phyloP scores from a whole-genome alignment of 495 filamentous ascomycete genomes.

The Hypoxylon lienhwacheense region DNA sequence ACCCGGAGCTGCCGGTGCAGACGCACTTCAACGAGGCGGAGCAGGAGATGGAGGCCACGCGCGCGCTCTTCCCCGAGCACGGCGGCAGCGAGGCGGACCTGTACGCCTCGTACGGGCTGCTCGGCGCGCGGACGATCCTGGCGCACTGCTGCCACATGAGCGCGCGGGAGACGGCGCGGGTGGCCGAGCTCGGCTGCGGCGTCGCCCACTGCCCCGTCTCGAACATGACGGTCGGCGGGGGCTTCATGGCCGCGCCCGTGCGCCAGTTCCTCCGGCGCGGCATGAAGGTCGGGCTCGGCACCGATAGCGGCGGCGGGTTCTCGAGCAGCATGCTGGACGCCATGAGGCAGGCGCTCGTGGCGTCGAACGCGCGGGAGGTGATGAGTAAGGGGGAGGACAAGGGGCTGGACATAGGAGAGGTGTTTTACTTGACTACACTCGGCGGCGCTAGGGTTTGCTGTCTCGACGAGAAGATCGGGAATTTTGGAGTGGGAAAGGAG shows the following conservation, averaged over 20 bases:
- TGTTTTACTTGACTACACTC: conserved; percentile 64
- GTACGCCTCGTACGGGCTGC: conserved; percentile 56
- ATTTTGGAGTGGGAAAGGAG: conserved; percentile 62
- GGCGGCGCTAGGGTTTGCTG: conserved; percentile 65
- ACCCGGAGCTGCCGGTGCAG: conserved; percentile 61
- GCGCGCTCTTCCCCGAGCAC: conserved; percentile 55
- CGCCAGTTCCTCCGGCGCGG: conserved; percentile 58
- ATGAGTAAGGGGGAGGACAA: conserved; percentile 51
- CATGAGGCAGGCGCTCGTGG: conserved; percentile 63
- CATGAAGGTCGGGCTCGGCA: conserved; percentile 67
- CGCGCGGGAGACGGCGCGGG: conserved; percentile 54
- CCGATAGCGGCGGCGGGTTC: conserved; percentile 68
- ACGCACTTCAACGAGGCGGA: conserved; percentile 66
- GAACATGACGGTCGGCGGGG: conserved; percentile 63
- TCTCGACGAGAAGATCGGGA: conserved; percentile 58
- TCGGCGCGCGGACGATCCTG: conserved; percentile 60
- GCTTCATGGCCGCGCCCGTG: conserved; percentile 63
- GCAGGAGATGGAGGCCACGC: conserved; percentile 57
- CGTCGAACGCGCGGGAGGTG: conserved; percentile 57
- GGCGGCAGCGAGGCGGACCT: conserved; percentile 55
- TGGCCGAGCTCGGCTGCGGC: conserved; percentile 55
- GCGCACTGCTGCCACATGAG: conserved; percentile 64
- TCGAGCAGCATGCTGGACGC: conserved; percentile 60
- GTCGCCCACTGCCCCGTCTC: conserved; percentile 66
- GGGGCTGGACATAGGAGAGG: conserved; percentile 54